Evolutionary conservation across 495 filamentous ascomycete species (phyloP).

Genomic region (Corynascus novoguineensis): DNA sequence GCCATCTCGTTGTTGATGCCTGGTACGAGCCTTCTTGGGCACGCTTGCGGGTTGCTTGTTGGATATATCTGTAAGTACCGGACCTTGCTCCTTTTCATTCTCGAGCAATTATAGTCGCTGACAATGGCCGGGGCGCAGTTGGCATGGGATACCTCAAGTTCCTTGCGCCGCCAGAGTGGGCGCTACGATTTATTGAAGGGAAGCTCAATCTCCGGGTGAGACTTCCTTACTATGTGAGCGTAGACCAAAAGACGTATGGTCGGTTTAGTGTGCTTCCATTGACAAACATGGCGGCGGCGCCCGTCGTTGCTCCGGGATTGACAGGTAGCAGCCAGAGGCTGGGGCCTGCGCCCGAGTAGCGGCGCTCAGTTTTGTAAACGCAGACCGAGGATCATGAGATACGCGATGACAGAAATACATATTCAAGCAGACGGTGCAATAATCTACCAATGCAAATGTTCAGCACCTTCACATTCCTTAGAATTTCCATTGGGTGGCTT

Average conservation of each 20-base stretch:
- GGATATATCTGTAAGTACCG: conserved; percentile 74
- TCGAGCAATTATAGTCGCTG: background rate
- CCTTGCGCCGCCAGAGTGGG: conserved; percentile 75
- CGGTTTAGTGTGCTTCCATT: conserved; percentile 82
- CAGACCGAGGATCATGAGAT: background rate
- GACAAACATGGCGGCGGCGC: conserved; percentile 36
- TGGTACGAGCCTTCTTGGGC: conserved; percentile 76
- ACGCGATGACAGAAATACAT: too few species aligned
- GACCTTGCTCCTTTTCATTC: background rate
- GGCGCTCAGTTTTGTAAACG: background rate
- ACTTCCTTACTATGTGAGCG: conserved; percentile 80
- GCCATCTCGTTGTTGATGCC: conserved; percentile 69
- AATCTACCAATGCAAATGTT: too few species aligned
- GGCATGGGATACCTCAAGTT: conserved; percentile 80
- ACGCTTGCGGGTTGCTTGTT: conserved; percentile 71
- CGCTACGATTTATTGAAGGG: conserved; percentile 74
- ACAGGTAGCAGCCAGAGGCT: conserved; percentile 59
- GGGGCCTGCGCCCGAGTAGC: conserved; percentile 37
- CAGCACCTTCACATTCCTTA: too few species aligned
- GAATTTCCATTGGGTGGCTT: background rate
- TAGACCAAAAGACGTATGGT: conserved; percentile 96
- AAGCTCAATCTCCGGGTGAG: conserved; percentile 77
- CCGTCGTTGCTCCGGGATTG: conserved; percentile 46
- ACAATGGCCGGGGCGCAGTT: conserved; percentile 40
- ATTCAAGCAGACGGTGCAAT: background rate